phyloP scores from a whole-genome alignment of 1,284 basidiomycete species.

The Cryptococcus sp. region DNA sequence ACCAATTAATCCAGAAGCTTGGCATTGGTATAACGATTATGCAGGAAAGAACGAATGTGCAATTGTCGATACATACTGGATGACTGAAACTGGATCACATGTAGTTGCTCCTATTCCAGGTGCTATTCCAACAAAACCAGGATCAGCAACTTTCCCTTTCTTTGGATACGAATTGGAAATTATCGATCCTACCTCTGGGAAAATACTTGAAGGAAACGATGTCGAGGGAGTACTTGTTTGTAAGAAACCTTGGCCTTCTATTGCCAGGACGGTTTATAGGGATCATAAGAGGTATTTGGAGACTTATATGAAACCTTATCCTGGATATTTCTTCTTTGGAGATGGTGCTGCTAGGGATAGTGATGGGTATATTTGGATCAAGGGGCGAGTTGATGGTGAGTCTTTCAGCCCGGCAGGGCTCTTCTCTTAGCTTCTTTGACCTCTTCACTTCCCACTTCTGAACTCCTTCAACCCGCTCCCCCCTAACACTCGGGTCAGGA shows the following conservation, averaged over 20 bases:
- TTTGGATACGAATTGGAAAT: constrained; percentile 89
- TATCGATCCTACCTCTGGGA: constrained; percentile 62
- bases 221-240: constrained; percentile 90
- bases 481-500: no score
- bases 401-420: constrained; percentile 8
- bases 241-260: constrained; percentile 87
- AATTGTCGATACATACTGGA: constrained; percentile 95
- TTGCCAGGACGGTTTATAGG: constrained; percentile 88
- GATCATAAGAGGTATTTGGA: constrained; percentile 92
- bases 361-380: constrained; percentile 98
- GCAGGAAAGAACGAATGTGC: constrained; percentile 87
- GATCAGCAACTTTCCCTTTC: constrained; percentile 94
- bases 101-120: constrained; percentile 93
- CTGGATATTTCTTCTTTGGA: constrained; percentile 78
- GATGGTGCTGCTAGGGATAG: constrained; percentile 92
- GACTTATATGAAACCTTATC: constrained; percentile 74
- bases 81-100: constrained; percentile 97
- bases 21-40: constrained; percentile 94
- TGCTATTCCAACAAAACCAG: constrained; percentile 92
- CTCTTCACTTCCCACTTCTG: background rate
- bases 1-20: constrained; percentile 98
- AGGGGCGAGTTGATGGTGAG: constrained; percentile 90
- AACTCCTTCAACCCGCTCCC: no score
- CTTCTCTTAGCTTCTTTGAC: background rate
- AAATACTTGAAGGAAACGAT: constrained; percentile 71